These are phyloP conservation scores for Rhynchosporium agropyri DNA, from an alignment of 2,329 filamentous ascomycete species.

Conservation along the genomic window DNA sequence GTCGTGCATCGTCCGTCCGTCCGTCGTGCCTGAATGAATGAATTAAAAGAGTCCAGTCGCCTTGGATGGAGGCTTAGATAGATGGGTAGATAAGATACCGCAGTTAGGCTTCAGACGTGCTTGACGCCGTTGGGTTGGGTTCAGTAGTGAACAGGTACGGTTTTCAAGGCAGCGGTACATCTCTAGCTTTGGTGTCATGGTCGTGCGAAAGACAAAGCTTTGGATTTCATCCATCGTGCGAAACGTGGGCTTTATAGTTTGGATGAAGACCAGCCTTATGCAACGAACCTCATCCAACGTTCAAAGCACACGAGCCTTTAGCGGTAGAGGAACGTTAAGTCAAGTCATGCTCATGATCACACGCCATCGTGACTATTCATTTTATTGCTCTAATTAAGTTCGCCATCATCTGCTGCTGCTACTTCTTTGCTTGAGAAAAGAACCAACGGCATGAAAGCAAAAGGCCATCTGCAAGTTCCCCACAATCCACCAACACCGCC, in stretches of 20 bases:
- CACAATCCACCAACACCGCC: conserved; percentile 16
- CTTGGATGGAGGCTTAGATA: not conserved
- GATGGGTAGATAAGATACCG: not conserved
- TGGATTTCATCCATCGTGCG: too few relatives aligned
- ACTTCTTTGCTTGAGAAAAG: not conserved
- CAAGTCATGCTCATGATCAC: not conserved
- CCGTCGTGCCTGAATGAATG: too few relatives aligned
- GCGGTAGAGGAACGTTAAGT: not conserved
- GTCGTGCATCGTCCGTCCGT: too few relatives aligned
- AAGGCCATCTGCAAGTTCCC: conserved; percentile 1
- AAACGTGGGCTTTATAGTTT: too few relatives aligned
- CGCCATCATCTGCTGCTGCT: conserved; percentile 6
- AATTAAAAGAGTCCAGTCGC: not conserved
- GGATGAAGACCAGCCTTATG: too few relatives aligned
- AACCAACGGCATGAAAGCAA: not conserved
- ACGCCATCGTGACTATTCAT: not conserved
- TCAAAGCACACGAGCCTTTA: too few relatives aligned
- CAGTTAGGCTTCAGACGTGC: not conserved
- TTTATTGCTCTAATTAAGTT: conserved; percentile 19
- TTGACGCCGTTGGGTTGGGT: not conserved
- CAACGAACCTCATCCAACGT: too few relatives aligned
- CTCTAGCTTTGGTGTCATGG: too few relatives aligned
- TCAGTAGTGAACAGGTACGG: too few relatives aligned
- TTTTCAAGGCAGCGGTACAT: too few relatives aligned
- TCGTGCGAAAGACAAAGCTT: too few relatives aligned